These are phyloP conservation scores for Coemansia sp. DNA, from an alignment of 192 early-diverging fungal species.

Conservation along the genomic window DNA sequence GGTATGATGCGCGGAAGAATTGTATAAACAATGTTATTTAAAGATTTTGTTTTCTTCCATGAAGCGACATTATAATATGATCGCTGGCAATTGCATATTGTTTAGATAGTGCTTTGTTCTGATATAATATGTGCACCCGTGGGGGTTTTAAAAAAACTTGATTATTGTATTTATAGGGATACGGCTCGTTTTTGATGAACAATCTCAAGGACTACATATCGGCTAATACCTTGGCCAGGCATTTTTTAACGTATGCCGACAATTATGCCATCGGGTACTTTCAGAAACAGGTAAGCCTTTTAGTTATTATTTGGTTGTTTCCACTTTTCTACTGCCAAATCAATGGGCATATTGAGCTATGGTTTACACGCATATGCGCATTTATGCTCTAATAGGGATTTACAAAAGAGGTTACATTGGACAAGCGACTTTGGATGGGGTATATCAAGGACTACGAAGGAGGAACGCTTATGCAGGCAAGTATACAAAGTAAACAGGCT, in stretches of 20 bases:
- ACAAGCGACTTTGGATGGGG: conserved; percentile 90
- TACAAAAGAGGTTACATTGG: conserved; percentile 94
- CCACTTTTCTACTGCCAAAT: no score
- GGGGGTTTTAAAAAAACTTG: no score
- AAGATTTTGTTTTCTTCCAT: conserved; percentile 1
- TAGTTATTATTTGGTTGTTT: no score
- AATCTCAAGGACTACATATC: conserved; percentile 93
- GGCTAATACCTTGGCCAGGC: conserved; percentile 64
- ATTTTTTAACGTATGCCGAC: conserved; percentile 98
- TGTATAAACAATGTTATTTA: neutral
- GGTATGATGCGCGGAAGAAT: conserved; percentile 36
- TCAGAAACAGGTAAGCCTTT: conserved; percentile 73
- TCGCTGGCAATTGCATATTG: no score
- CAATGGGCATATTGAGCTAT: no score
- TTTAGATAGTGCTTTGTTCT: neutral
- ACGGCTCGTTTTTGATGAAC: conserved; percentile 94
- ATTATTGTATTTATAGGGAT: conserved; percentile 63
- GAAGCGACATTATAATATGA: no score
- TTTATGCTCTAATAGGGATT: conserved; percentile 69
- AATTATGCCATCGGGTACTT: conserved; percentile 99
- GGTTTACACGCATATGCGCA: no score
- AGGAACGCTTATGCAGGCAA: conserved; percentile 88
- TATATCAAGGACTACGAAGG: conserved; percentile 99
- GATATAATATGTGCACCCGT: neutral
- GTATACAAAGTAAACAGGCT: neutral